Percentiles rank a stretch among this genome's conserved stretches.
Conservation (phyloP, 257 asterid genomes). For the Euphrasia confusa region DNA sequence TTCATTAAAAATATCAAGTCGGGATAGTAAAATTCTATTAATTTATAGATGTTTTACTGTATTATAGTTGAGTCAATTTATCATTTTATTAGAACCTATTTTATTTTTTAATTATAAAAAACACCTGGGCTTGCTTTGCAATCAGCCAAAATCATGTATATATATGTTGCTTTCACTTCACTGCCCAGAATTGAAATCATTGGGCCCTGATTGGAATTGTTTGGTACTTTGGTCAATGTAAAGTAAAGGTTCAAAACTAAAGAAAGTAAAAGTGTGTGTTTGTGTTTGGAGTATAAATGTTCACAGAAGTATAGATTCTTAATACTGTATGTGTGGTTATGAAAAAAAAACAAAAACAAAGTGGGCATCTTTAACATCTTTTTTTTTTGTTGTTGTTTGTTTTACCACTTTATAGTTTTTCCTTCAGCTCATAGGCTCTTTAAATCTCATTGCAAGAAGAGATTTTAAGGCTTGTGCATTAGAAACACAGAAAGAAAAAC, state of each 20-base stretch:
- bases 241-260: slow-evolving; percentile 21
- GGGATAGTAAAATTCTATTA: too few relatives aligned
- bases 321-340: too few relatives aligned
- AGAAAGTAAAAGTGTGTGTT: slow-evolving; percentile 24
- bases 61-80: too few relatives aligned
- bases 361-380: slow-evolving; percentile 11
- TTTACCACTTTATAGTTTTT: slow-evolving; percentile 23
- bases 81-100: too few relatives aligned
- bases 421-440: slow-evolving; percentile 45
- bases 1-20: too few relatives aligned
- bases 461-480: not conserved
- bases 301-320: slow-evolving; percentile 26
- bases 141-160: too few relatives aligned
- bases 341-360: too few relatives aligned
- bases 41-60: too few relatives aligned
- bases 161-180: slow-evolving; percentile 26
- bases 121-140: too few relatives aligned
- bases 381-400: too few relatives aligned
- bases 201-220: slow-evolving; percentile 21
- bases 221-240: not conserved
- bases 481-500: not conserved
- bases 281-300: slow-evolving; percentile 15
- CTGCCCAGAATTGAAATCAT: slow-evolving; percentile 16
- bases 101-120: too few relatives aligned
- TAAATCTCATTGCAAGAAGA: not conserved